A percentile compares a stretch with the other conserved stretches of the same genome.
phyloP scores from a whole-genome alignment of 2,329 filamentous ascomycete genomes.

The Alternaria viburni region DNA sequence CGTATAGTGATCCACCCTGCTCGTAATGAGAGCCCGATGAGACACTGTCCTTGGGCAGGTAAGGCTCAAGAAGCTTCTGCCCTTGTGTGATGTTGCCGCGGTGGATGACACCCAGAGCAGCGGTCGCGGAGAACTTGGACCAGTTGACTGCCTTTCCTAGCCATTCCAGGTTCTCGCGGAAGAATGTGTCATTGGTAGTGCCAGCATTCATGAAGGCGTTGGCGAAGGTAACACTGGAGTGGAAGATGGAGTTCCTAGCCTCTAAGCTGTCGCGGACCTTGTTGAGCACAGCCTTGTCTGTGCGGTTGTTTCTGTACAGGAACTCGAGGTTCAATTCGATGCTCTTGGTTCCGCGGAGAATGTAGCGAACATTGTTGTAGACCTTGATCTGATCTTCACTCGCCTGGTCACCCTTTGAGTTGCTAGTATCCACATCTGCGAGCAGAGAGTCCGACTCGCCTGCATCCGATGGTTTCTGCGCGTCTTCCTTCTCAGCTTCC shows the following conservation, averaged over 20 bases:
- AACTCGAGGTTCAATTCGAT: conserved; percentile 97
- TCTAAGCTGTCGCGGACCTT: conserved; percentile 96
- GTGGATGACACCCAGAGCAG: conserved; percentile 94
- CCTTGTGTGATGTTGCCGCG: conserved; percentile 93
- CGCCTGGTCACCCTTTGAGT: conserved; percentile 54
- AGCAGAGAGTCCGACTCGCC: conserved; percentile 66
- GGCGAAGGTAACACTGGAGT: conserved; percentile 94
- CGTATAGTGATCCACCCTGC: conserved; percentile 93
- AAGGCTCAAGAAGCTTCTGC: conserved; percentile 90
- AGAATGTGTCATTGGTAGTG: conserved; percentile 97
- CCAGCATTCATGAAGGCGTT: conserved; percentile 99
- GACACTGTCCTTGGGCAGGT: conserved; percentile 80
- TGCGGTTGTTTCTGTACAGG: conserved; percentile 92
- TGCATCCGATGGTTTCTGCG: conserved; percentile 53
- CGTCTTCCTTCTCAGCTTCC: conserved; percentile 54
- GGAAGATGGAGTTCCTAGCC: conserved; percentile 96
- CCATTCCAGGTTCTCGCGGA: conserved; percentile 97
- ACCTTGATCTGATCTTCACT: conserved; percentile 61
- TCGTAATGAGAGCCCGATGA: conserved; percentile 86
- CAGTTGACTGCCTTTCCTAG: conserved; percentile 98
- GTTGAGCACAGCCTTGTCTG: conserved; percentile 90
- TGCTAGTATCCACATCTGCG: conserved; percentile 60
- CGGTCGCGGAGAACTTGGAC: conserved; percentile 98
- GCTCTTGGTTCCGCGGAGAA: conserved; percentile 86
- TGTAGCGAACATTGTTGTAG: conserved; percentile 63